Base-by-base conservation (phyloP, 2,329 filamentous ascomycete species). In the Xylaria sp. region DNA sequence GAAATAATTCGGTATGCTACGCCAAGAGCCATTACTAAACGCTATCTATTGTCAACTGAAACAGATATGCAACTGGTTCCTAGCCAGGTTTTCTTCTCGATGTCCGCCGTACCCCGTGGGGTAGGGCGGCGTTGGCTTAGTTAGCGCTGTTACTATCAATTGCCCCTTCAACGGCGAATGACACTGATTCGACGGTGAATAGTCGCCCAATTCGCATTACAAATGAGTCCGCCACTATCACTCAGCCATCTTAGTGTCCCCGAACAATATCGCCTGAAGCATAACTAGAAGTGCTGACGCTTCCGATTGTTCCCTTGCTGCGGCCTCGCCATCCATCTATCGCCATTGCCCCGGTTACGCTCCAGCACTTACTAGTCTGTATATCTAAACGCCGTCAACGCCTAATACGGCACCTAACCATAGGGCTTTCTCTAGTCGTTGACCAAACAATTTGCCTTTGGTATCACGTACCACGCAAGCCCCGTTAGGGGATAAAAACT, bases 1-100 rank as follows among this genome's bases (percentile, higher is more conserved):
- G 4, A 28, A 39, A 9, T 46, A 37, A 58, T 12, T 46, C 23
- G 20, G 46, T 34, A 57, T 61, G 25, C 12, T 8, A 13, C 2
- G 13, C 41, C 18, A 46, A n/a, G 41, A 46, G 41, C 1, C 9
- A 57, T 62, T 69, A 69, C 56, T 68, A 61, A 68, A 61, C 62
- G 50, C 28, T 37, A 55, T 60, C 28, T 37, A 55, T 60, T 37
- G 34, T 41, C 31, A 55, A 64, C 13, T 44, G 23, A 58, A 48
- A 44, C 15, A 28, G 5, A 46, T 31, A 37, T 8, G 7, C 34
- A 37, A 37, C 10, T 55, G 28, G 31, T 15, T 20, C 6, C 12
- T 31, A 15, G 20, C 13, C 10, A 4, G 13, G 25, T 1, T 39
- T 13, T 31, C n/a, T n/a, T 46, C n/a, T 58, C 15, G 5, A 44